A percentile compares a stretch with the other conserved stretches of the same genome.
phyloP scores from a whole-genome alignment of 345 rosid genomes.

The Jatropha curcas region DNA sequence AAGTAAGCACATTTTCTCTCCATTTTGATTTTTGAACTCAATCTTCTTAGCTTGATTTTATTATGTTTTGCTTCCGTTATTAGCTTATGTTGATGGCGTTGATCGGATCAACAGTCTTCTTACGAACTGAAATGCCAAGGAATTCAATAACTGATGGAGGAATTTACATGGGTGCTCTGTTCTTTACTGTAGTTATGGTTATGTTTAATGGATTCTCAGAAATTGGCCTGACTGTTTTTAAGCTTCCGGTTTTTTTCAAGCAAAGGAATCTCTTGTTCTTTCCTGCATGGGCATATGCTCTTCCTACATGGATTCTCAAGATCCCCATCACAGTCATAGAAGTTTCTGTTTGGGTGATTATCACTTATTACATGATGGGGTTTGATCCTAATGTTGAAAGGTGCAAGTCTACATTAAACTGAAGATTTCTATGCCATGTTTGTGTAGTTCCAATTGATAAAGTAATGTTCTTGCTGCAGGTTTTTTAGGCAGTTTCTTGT shows the following conservation, averaged over 20 bases:
- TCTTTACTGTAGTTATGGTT: constrained; percentile 45
- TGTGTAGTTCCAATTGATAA: too few species aligned
- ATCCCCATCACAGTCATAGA: constrained; percentile 64
- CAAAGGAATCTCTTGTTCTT: constrained; percentile 65
- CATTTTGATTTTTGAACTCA: neutral
- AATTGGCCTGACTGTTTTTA: constrained; percentile 63
- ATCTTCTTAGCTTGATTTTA: neutral
- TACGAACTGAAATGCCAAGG: constrained; percentile 34
- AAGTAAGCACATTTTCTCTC: constrained; percentile 32
- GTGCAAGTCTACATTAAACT: constrained; percentile 25
- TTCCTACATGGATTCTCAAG: constrained; percentile 77
- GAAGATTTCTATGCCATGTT: too few species aligned
- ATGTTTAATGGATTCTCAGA: constrained; percentile 75
- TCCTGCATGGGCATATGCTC: constrained; percentile 74
- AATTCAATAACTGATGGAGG: constrained; percentile 43
- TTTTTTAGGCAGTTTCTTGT: constrained; percentile 59
- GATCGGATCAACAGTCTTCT: constrained; percentile 26
- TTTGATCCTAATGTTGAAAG: constrained; percentile 68
- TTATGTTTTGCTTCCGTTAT: neutral
- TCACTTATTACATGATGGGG: constrained; percentile 66
- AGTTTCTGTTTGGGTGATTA: constrained; percentile 53
- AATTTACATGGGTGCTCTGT: constrained; percentile 56
- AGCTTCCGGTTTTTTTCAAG: constrained; percentile 79
- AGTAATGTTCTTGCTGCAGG: constrained; percentile 27
- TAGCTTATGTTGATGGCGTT: constrained; percentile 34